Percentiles rank a stretch among this genome's conserved stretches.
Evolutionary conservation across 1,284 basidiomycete genomes (phyloP).

Genomic region (Ceratobasidium sp.): DNA sequence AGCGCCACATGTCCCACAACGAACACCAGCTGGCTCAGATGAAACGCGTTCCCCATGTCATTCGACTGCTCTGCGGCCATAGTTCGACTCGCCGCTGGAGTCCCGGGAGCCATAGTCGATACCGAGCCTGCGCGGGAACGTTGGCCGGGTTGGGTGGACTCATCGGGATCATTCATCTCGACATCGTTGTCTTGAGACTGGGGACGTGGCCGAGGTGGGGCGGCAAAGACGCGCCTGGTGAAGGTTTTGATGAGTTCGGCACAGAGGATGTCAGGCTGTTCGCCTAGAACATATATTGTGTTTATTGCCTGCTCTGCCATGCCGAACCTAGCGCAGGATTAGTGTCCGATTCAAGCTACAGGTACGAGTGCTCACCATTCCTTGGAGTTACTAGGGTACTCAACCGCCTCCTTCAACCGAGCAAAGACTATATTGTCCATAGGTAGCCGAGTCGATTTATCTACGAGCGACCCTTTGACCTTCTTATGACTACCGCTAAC

Average conservation of each 20-base stretch:
- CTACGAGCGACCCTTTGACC: conserved; percentile 92
- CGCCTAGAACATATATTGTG: conserved; percentile 92
- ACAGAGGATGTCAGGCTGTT: conserved; percentile 91
- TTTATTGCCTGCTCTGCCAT: conserved; percentile 98
- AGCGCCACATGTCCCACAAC: conserved; percentile 96
- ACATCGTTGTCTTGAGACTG: conserved; percentile 39
- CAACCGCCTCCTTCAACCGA: conserved; percentile 81
- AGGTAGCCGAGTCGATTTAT: conserved; percentile 86
- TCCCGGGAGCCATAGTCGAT: background rate
- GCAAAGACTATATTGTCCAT: conserved; percentile 91
- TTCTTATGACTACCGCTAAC: conserved; percentile 96
- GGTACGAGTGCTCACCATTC: conserved; percentile 69
- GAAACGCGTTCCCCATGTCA: conserved; percentile 82
- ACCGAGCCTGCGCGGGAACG: conserved; percentile 17
- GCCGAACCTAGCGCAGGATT: conserved; percentile 67
- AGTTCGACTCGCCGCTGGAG: conserved; percentile 10
- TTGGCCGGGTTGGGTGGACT: background rate
- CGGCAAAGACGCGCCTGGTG: conserved; percentile 75
- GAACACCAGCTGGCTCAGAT: conserved; percentile 91
- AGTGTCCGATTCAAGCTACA: conserved; percentile 5
- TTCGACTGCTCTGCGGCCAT: conserved; percentile 49
- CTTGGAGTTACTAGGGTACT: conserved; percentile 80
- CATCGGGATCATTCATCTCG: conserved; percentile 43
- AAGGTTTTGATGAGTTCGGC: conserved; percentile 84
- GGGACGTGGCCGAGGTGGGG: conserved; percentile 44